Evolutionary conservation across 805 yeast genomes (phyloP).

Genomic region (Metschnikowia bowlesiae): DNA sequence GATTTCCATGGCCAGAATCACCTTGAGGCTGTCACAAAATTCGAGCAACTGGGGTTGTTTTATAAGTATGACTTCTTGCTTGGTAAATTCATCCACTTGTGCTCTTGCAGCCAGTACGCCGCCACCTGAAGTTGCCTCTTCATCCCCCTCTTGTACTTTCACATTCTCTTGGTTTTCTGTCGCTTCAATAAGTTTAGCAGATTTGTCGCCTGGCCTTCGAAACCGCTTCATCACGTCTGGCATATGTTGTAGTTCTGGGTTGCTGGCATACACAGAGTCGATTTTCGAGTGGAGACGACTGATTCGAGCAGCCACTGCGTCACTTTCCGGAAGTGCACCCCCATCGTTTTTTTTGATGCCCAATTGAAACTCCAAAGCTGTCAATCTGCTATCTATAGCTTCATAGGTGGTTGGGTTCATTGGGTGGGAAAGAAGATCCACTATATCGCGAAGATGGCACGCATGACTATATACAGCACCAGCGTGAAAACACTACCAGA

Average conservation of each 20-base stretch:
- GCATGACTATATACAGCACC: slow-evolving; percentile 1
- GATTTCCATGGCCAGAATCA: slow-evolving; percentile 22
- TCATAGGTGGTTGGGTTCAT: slow-evolving; percentile 1
- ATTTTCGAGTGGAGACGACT: slow-evolving; percentile 10
- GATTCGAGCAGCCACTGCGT: slow-evolving; percentile 5
- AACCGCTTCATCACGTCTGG: slow-evolving; percentile 9
- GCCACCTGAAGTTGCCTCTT: background rate
- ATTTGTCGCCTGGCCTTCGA: slow-evolving; percentile 1
- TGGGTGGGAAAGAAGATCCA: background rate
- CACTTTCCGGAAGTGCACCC: background rate
- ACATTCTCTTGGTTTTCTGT: background rate
- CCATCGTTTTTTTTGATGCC: background rate
- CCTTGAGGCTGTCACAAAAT: slow-evolving; percentile 19
- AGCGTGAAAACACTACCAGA: slow-evolving; percentile 1
- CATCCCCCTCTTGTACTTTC: background rate
- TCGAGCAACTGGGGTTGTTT: slow-evolving; percentile 20
- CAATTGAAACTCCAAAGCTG: slow-evolving; percentile 6
- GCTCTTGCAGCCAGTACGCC: background rate
- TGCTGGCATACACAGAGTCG: slow-evolving; percentile 5
- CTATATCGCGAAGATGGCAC: background rate
- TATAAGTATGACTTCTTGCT: slow-evolving; percentile 21
- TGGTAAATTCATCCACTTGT: slow-evolving; percentile 6
- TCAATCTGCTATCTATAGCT: background rate
- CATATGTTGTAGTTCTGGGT: slow-evolving; percentile 10
- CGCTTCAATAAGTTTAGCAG: background rate